A percentile compares a stretch with the other conserved stretches of the same genome.
Evolutionary conservation across 1,284 basidiomycete genomes (phyloP).

Genomic region (Irpex rosettiformis): DNA sequence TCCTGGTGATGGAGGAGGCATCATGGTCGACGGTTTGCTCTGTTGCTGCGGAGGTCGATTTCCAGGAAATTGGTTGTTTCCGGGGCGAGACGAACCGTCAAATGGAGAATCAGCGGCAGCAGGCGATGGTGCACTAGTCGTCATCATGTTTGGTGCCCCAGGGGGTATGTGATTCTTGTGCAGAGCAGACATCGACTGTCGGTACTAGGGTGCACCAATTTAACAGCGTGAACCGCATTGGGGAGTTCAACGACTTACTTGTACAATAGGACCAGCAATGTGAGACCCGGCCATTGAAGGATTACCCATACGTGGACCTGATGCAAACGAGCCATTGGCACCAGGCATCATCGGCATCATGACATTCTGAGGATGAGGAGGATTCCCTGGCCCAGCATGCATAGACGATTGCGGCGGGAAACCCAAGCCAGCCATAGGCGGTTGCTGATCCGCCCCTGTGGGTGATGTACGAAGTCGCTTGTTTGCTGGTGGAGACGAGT

Average conservation of each 20-base stretch:
- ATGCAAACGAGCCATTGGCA: constrained; percentile 30
- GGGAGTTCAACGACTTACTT: constrained; percentile 20
- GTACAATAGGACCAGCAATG: constrained; percentile 33
- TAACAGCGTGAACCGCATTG: constrained; percentile 2
- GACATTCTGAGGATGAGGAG: constrained; percentile 16
- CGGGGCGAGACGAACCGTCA: constrained; percentile 14
- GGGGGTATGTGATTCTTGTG: constrained; percentile 30
- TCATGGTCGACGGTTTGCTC: constrained; percentile 40
- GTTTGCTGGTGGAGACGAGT: constrained; percentile 59
- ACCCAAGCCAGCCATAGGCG: constrained; percentile 29
- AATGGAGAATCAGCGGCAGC: constrained; percentile 20
- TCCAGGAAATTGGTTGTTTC: constrained; percentile 19
- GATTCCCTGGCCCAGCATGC: constrained; percentile 18
- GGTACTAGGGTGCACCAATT: constrained; percentile 24
- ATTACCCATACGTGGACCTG: constrained; percentile 27
- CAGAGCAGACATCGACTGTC: constrained; percentile 32
- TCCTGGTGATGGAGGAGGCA: constrained; percentile 47
- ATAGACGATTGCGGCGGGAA: constrained; percentile 19
- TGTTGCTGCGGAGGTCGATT: constrained; percentile 23
- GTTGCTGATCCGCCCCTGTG: constrained; percentile 22
- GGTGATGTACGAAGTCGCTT: constrained; percentile 62
- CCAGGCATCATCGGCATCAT: constrained; percentile 19
- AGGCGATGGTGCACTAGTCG: constrained; percentile 12
- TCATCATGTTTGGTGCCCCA: constrained; percentile 16
- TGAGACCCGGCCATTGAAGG: constrained; percentile 22